Percentiles rank a stretch among this genome's conserved stretches.
Conservation (phyloP, 352 stramenopile species). For the Globisporangium parvum region DNA sequence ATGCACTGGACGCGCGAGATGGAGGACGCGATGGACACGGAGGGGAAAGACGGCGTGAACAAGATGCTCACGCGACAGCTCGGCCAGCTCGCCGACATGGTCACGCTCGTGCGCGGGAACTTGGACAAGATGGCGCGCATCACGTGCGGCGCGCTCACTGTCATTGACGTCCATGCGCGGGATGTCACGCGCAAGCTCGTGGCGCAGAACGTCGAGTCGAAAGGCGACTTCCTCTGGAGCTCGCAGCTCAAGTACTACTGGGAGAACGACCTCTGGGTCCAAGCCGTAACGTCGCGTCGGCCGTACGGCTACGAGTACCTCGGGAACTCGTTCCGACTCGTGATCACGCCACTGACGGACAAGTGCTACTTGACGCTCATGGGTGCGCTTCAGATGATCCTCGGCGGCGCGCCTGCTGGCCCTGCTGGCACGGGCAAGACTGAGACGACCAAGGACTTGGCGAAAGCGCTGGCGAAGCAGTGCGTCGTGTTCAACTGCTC, state of each 20-base stretch:
- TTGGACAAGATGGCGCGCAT: slow-evolving; percentile 84
- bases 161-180: slow-evolving; percentile 95
- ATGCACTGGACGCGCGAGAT: slow-evolving; percentile 93
- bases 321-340: slow-evolving; percentile 93
- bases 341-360: slow-evolving; percentile 95
- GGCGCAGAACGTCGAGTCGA: slow-evolving; percentile 83
- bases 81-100: slow-evolving; percentile 91
- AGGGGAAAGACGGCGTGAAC: slow-evolving; percentile 68
- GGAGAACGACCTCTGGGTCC: slow-evolving; percentile 84
- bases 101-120: slow-evolving; percentile 88
- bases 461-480: slow-evolving; percentile 93
- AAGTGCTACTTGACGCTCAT: slow-evolving; percentile 96
- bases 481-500: slow-evolving; percentile 95
- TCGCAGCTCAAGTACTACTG: slow-evolving; percentile 93
- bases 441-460: slow-evolving; percentile 93
- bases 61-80: slow-evolving; percentile 82
- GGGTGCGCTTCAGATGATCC: slow-evolving; percentile 94
- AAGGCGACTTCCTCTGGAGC: slow-evolving; percentile 86
- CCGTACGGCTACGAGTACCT: slow-evolving; percentile 96
- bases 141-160: slow-evolving; percentile 88
- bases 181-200: slow-evolving; percentile 92
- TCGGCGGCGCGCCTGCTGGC: slow-evolving; percentile 90
- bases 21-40: slow-evolving; percentile 78
- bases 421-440: slow-evolving; percentile 94
- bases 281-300: slow-evolving; percentile 87